These are phyloP conservation scores for Cladophialophora psammophila DNA, from an alignment of 2,329 filamentous ascomycete species.

Conservation along the genomic window DNA sequence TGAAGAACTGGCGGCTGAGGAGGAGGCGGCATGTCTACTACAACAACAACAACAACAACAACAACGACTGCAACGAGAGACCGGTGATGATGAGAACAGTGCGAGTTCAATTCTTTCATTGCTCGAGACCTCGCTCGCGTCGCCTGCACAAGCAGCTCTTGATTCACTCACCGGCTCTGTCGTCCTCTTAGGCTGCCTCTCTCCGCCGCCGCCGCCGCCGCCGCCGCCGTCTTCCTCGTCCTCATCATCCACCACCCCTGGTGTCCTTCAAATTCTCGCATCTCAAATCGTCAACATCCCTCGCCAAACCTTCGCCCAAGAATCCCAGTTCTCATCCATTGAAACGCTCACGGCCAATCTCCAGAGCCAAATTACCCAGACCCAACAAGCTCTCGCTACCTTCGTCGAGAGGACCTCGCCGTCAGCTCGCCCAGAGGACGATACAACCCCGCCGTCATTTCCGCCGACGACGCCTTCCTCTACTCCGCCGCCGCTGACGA, in stretches of 20 bases:
- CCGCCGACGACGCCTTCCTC: slow-evolving; percentile 1
- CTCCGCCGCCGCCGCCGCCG: not conserved
- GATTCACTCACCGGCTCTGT: slow-evolving; percentile 27
- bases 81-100: not conserved
- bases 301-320: slow-evolving; percentile 57
- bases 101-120: slow-evolving; percentile 8
- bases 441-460: not conserved
- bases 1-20: slow-evolving; percentile 17
- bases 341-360: slow-evolving; percentile 22
- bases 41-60: too few relatives aligned
- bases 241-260: too few relatives aligned
- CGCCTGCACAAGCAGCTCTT: slow-evolving; percentile 17
- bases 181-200: slow-evolving; percentile 22
- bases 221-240: slow-evolving; percentile 37
- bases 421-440: not conserved
- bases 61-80: not conserved
- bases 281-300: slow-evolving; percentile 63
- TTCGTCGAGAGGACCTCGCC: not conserved
- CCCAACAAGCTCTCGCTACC: slow-evolving; percentile 2
- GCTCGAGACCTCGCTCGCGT: slow-evolving; percentile 22
- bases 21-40: not conserved
- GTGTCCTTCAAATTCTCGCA: slow-evolving; percentile 29
- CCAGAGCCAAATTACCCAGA: slow-evolving; percentile 42
- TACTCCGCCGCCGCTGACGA: slow-evolving; percentile 46
- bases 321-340: slow-evolving; percentile 60